Evolutionary conservation across 345 rosid genomes (phyloP).

Genomic region (Brassica carinata): DNA sequence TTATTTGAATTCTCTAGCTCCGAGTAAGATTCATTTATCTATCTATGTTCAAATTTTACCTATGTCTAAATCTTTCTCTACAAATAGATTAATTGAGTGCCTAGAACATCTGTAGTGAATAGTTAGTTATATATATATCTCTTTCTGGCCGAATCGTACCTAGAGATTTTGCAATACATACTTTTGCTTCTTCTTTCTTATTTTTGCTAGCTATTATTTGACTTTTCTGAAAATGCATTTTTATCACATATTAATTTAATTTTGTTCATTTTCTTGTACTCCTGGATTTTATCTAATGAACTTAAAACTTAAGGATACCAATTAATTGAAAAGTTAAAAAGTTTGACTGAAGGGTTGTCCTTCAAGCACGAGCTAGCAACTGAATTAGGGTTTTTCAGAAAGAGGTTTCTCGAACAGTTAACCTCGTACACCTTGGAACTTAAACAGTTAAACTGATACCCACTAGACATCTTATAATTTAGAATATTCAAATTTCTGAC

Average conservation of each 20-base stretch:
- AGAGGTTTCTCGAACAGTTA: slow-evolving; percentile 31
- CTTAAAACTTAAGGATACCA: neutral
- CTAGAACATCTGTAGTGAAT: slow-evolving; percentile 15
- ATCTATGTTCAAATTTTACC: neutral
- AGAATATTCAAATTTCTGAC: neutral
- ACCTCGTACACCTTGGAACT: slow-evolving; percentile 40
- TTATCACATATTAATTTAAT: neutral
- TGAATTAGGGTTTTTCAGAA: slow-evolving; percentile 34
- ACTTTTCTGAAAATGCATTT: neutral
- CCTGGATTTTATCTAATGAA: neutral
- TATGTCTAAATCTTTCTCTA: slow-evolving; percentile 9
- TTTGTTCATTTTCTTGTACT: neutral
- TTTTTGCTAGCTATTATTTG: slow-evolving; percentile 5
- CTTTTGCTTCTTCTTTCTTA: neutral
- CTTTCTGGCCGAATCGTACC: slow-evolving; percentile 27
- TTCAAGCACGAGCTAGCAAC: slow-evolving; percentile 33
- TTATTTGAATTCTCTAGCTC: slow-evolving; percentile 50
- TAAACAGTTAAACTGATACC: slow-evolving; percentile 6
- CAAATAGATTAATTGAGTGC: neutral
- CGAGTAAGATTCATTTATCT: slow-evolving; percentile 41
- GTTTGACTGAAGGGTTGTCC: slow-evolving; percentile 16
- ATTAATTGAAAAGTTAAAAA: neutral
- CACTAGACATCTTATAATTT: slow-evolving; percentile 6
- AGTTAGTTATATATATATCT: neutral
- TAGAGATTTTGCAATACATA: slow-evolving; percentile 25